Evolutionary conservation across 129 eudicot species (phyloP), one percentile per base, ranked within the genome.

Genomic region (Arctium lappa): DNA sequence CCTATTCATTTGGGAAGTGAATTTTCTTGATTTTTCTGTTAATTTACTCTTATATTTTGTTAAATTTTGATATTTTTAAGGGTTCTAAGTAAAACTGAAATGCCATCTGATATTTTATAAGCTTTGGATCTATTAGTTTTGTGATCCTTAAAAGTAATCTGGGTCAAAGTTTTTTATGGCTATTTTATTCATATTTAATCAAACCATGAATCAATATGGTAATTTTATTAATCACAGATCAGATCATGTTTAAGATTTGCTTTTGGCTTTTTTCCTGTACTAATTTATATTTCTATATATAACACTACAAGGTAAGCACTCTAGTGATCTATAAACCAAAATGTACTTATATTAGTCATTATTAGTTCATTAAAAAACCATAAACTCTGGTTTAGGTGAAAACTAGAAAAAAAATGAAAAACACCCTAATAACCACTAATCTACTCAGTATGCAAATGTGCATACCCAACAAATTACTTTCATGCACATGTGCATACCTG

Each of bases 1-100:
- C 7, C 18, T 53, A 53, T 53, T 53, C 90, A 75, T 90, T 80
- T 86, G 87, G 91, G 88, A 88, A 74, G 87, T 34, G 8, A 15
- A 69, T 50, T 53, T 68, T 38, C 29, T 5, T 40, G 29, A 50
- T 6, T 12, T 38, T 39, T 9, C 27, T 48, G 62, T 37, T 53
- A 53, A 2, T 18, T 62, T 3, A 2, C 8, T 10, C 9, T 8
- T 63, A 6, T 60, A 6, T 77, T 22, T 27, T 65, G 6, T 40
- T 12, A 32, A 33, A 9, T 60, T 33, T 1, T 8, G 5, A 33
- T 34, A 1, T 50, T 50, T 48, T 50, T 50, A 12, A 22, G 16
- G 16, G 22, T 53, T 22, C 69, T 6, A 6, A 11, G 33, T 36
- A 65, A 65, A 65, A 22, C n/a, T 79, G 18, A 6, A 6, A 22